These are phyloP conservation scores for Fusarium sp. DNA, from an alignment of 2,329 filamentous ascomycete genomes.

Conservation along the genomic window DNA sequence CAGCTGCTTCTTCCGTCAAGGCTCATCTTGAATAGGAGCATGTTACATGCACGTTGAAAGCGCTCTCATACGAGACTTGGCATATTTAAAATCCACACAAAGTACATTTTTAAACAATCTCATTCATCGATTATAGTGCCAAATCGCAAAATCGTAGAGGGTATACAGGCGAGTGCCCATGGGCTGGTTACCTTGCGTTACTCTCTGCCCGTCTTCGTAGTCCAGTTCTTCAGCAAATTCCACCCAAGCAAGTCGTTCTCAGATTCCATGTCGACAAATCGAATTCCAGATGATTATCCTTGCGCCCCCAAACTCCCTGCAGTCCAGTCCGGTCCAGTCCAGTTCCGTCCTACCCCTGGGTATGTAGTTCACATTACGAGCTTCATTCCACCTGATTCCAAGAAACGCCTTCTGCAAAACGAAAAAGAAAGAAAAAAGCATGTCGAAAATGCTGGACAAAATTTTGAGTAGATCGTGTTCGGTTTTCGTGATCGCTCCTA, in stretches of 20 bases:
- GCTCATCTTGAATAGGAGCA: constrained; percentile 36
- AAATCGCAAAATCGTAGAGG: constrained; percentile 35
- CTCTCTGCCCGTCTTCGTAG: constrained; percentile 18
- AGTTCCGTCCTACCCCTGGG: constrained; percentile 33
- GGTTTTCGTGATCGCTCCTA: not conserved
- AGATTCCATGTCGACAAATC: constrained; percentile 17
- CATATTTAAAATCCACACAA: not conserved
- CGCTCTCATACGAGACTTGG: not conserved
- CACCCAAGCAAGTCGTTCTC: constrained; percentile 31
- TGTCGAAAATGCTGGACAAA: not conserved
- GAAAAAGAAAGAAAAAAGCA: constrained; percentile 12
- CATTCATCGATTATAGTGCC: constrained; percentile 24
- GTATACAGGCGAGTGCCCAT: constrained; percentile 34
- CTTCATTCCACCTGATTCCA: constrained; percentile 21
- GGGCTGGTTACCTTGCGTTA: constrained; percentile 12
- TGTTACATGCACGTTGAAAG: not conserved
- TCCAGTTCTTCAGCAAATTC: constrained; percentile 29
- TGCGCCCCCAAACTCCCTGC: constrained; percentile 44
- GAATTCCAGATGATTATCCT: constrained; percentile 39
- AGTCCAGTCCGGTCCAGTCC: not conserved
- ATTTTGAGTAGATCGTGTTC: not conserved
- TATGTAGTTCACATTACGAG: constrained; percentile 43
- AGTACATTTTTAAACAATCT: constrained; percentile 12
- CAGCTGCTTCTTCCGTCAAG: constrained; percentile 25
- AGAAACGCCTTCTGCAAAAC: constrained; percentile 37